phyloP scores from a whole-genome alignment of 495 filamentous ascomycete genomes.

The Trichodelitschia bisporula region DNA sequence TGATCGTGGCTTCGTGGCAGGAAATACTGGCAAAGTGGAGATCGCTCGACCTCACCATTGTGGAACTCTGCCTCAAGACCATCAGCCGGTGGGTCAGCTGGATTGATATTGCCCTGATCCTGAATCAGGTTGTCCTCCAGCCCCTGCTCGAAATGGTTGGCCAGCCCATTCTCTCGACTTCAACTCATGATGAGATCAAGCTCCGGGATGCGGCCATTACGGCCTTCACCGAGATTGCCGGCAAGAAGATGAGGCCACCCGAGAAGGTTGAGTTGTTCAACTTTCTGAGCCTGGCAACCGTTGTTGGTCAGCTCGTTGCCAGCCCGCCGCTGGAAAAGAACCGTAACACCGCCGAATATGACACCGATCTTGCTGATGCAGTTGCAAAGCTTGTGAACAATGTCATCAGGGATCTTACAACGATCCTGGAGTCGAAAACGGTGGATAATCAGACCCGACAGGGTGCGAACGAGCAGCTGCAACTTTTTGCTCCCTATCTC shows the following conservation, averaged over 20 bases:
- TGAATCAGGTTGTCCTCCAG: conserved; percentile 65
- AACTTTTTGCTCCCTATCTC: conserved; percentile 59
- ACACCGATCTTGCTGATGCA: conserved; percentile 79
- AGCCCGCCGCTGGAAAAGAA: conserved; percentile 51
- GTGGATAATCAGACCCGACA: conserved; percentile 27
- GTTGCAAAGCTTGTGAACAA: conserved; percentile 94
- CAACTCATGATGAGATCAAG: conserved; percentile 35
- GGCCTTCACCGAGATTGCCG: conserved; percentile 81
- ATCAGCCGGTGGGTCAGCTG: conserved; percentile 93
- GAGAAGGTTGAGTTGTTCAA: conserved; percentile 88
- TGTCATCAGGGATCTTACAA: conserved; percentile 60
- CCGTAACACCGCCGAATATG: conserved; percentile 60
- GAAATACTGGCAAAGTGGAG: conserved; percentile 67
- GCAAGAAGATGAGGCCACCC: conserved; percentile 84
- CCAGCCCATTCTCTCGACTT: conserved; percentile 27
- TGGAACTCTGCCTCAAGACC: conserved; percentile 69
- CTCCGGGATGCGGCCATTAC: conserved; percentile 73
- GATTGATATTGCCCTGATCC: conserved; percentile 84
- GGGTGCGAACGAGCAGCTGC: conserved; percentile 48
- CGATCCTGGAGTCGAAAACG: conserved; percentile 37
- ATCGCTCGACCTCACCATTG: conserved; percentile 42
- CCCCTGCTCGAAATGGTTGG: conserved; percentile 50
- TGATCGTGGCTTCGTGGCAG: conserved; percentile 71
- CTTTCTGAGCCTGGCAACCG: conserved; percentile 62
- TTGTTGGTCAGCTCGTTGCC: conserved; percentile 56